Conservation (phyloP, 2,329 filamentous ascomycete species). For the Xylaria digitata region DNA sequence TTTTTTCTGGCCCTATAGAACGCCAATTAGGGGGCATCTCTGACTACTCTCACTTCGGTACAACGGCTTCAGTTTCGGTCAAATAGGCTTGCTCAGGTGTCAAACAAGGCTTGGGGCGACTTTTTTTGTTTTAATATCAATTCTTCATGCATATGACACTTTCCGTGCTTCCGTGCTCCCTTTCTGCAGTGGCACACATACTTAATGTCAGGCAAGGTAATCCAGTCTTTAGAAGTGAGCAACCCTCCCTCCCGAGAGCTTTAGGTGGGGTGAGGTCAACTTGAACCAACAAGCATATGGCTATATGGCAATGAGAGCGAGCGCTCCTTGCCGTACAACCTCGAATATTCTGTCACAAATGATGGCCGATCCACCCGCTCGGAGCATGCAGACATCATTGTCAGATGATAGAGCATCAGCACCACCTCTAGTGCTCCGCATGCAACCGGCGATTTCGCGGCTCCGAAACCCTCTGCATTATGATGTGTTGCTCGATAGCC, state of each 20-base stretch:
- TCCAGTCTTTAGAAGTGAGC: conserved; percentile 23
- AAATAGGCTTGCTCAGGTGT: conserved; percentile 22
- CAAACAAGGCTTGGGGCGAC: conserved; percentile 12
- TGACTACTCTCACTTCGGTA: conserved; percentile 12
- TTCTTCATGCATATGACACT: conserved; percentile 16
- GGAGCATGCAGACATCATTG: conserved; percentile 44
- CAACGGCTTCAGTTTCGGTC: conserved; percentile 17
- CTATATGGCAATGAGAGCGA: conserved; percentile 18
- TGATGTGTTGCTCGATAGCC: conserved; percentile 20
- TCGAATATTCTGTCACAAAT: conserved; percentile 42
- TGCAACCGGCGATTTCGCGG: conserved; percentile 41
- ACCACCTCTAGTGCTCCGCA: conserved; percentile 38
- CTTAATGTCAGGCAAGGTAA: conserved; percentile 24
- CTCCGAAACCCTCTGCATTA: conserved; percentile 15
- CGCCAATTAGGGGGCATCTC: conserved; percentile 16
- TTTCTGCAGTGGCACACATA: conserved; percentile 18
- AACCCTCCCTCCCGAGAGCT: conserved; percentile 6
- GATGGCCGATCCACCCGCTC: conserved; percentile 43
- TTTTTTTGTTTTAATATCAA: conserved; percentile 8
- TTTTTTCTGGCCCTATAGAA: conserved; percentile 1
- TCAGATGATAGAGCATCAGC: conserved; percentile 45
- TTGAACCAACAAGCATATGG: conserved; percentile 37
- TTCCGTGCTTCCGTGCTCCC: conserved; percentile 23
- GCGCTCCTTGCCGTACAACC: conserved; percentile 27
- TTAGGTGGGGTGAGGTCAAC: conserved; percentile 42